Conservation (phyloP, 192 early-diverging fungal genomes). For the Linnemannia schmuckeri region DNA sequence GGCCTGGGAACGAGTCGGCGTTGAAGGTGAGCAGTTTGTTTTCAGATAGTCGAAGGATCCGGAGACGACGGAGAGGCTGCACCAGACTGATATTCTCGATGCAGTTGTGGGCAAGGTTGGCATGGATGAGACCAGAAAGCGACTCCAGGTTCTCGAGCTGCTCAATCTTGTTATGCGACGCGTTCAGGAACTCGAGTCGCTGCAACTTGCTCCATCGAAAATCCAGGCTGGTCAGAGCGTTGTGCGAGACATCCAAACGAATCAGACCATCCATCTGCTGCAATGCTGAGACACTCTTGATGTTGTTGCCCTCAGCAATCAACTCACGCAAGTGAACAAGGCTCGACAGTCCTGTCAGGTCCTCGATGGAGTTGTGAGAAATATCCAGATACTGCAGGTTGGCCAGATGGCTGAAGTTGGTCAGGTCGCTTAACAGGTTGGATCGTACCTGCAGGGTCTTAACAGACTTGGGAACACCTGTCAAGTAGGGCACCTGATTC, state of each 20-base stretch:
- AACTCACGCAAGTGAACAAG: constrained; percentile 55
- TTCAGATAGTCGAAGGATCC: constrained; percentile 54
- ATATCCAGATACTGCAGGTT: constrained; percentile 60
- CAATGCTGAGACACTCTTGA: constrained; percentile 50
- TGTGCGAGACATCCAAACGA: constrained; percentile 53
- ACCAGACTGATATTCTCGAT: constrained; percentile 59
- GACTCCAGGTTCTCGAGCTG: constrained; percentile 55
- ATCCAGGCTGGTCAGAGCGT: constrained; percentile 47
- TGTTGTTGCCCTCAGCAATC: constrained; percentile 57
- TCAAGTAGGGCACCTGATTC: constrained; percentile 43
- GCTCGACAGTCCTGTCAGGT: constrained; percentile 42
- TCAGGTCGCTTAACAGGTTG: constrained; percentile 46
- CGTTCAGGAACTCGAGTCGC: constrained; percentile 60
- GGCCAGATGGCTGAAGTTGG: constrained; percentile 44
- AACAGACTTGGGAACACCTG: constrained; percentile 42
- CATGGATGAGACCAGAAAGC: constrained; percentile 46
- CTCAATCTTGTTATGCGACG: constrained; percentile 60
- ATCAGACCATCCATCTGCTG: constrained; percentile 56
- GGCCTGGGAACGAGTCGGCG: constrained; percentile 56
- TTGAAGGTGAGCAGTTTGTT: constrained; percentile 59
- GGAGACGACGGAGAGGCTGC: constrained; percentile 45
- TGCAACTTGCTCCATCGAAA: constrained; percentile 51
- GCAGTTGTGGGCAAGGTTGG: constrained; percentile 61
- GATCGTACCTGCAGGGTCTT: constrained; percentile 47
- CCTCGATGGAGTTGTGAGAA: constrained; percentile 58